These are phyloP conservation scores for Linnemannia exigua DNA, from an alignment of 192 early-diverging fungal species.

Conservation along the genomic window DNA sequence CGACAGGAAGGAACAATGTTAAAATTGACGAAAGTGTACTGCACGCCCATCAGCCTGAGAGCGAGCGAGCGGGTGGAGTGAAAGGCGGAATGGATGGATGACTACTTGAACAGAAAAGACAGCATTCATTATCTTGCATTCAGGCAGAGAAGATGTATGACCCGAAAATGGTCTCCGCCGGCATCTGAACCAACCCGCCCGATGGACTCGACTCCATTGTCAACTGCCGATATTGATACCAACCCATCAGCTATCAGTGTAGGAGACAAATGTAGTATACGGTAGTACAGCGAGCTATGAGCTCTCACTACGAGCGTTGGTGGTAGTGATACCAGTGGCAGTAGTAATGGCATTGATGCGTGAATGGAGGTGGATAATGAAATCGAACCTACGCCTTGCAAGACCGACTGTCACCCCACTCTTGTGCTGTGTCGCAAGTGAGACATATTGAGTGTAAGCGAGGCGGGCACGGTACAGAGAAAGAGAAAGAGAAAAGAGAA, in stretches of 20 bases:
- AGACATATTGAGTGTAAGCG: background rate
- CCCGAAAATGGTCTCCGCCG: background rate
- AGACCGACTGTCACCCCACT: too few relatives aligned
- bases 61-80: background rate
- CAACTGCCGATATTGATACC: too few relatives aligned
- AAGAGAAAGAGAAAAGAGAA: background rate
- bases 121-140: background rate
- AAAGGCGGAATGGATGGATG: background rate
- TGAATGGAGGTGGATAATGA: too few relatives aligned
- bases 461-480: too few relatives aligned
- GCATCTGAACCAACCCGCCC: background rate
- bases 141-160: background rate
- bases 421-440: too few relatives aligned
- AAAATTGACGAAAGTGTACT: background rate
- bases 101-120: background rate
- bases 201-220: background rate
- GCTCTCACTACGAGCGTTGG: too few relatives aligned
- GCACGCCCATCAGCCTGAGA: constrained; percentile 4
- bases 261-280: too few relatives aligned
- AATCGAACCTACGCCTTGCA: too few relatives aligned
- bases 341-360: too few relatives aligned
- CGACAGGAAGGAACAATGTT: background rate
- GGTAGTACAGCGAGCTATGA: too few relatives aligned
- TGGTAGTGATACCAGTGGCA: too few relatives aligned
- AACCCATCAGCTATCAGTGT: too few relatives aligned